phyloP scores from a whole-genome alignment of 257 asterid genomes.

The Datura wrightii region DNA sequence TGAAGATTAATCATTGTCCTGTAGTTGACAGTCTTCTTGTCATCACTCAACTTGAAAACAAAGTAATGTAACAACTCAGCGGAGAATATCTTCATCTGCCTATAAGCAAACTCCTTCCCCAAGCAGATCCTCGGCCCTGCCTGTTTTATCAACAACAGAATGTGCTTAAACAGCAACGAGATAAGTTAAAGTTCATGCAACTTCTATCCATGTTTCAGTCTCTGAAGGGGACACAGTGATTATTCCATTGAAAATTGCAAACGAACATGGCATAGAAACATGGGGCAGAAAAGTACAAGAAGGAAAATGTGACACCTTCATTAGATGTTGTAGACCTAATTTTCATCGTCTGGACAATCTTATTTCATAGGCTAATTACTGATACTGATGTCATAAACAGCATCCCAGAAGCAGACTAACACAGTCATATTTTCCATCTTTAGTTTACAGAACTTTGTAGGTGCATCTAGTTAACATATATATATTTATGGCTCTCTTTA shows the following conservation, averaged over 20 bases:
- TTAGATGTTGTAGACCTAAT: neutral
- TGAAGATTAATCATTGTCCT: conserved; percentile 67
- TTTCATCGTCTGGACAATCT: neutral
- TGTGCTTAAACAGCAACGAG: neutral
- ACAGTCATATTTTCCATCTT: no score
- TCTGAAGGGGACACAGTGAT: no score
- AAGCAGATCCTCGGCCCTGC: conserved; percentile 65
- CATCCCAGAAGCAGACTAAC: no score
- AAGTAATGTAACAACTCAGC: conserved; percentile 51
- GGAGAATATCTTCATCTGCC: conserved; percentile 66
- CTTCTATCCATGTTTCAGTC: no score
- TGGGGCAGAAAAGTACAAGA: neutral
- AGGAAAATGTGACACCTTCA: neutral
- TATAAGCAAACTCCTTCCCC: conserved; percentile 64
- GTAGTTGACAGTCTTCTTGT: conserved; percentile 46
- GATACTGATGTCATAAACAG: no score
- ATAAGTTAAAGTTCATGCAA: neutral
- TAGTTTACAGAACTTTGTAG: no score
- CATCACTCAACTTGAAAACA: conserved; percentile 48
- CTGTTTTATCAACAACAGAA: conserved; percentile 39
- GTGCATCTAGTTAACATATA: no score
- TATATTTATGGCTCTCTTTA: neutral
- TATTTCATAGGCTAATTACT: neutral
- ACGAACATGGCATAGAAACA: no score
- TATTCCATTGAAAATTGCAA: neutral